Evolutionary conservation across 495 filamentous ascomycete species (phyloP).

Genomic region (Penicillium arizonense): DNA sequence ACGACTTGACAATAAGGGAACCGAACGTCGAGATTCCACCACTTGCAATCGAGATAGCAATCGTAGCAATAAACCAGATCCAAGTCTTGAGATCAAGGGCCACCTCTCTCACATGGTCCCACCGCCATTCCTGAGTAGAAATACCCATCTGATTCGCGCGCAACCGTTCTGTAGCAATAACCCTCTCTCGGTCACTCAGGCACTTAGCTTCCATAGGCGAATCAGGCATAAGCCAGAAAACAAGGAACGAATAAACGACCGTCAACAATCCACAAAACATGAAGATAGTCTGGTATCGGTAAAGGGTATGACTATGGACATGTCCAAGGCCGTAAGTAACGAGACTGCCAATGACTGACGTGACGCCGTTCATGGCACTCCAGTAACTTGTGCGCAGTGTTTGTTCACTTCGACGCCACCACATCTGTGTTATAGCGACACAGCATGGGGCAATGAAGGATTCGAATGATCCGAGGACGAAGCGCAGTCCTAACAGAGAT

Average conservation of each 20-base stretch:
- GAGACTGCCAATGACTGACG: conserved; percentile 37
- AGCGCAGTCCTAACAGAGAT: conserved; percentile 39
- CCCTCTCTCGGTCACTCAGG: conserved; percentile 39
- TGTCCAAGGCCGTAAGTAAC: conserved; percentile 58
- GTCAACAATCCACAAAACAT: conserved; percentile 44
- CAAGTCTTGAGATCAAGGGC: conserved; percentile 43
- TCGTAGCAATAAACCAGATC: conserved; percentile 24
- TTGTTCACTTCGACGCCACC: conserved; percentile 56
- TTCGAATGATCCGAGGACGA: conserved; percentile 2
- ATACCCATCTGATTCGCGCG: conserved; percentile 56
- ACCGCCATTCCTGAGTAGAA: conserved; percentile 41
- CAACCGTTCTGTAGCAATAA: conserved; percentile 52
- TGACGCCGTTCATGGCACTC: conserved; percentile 53
- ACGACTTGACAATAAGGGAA: conserved; percentile 34
- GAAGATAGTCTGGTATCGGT: conserved; percentile 45
- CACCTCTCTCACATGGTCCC: conserved; percentile 50
- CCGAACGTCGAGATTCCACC: conserved; percentile 38
- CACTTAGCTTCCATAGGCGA: conserved; percentile 47
- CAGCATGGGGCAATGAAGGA: conserved; percentile 42
- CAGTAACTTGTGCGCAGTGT: conserved; percentile 51
- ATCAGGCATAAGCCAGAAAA: conserved; percentile 48
- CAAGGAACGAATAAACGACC: conserved; percentile 32
- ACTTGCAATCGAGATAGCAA: conserved; percentile 31
- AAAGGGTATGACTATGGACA: conserved; percentile 43
- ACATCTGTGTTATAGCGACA: conserved; percentile 57